Evolutionary conservation across 2,329 filamentous ascomycete genomes (phyloP), one percentile per base, ranked within the genome.

Genomic region (Aspergillus neotritici): DNA sequence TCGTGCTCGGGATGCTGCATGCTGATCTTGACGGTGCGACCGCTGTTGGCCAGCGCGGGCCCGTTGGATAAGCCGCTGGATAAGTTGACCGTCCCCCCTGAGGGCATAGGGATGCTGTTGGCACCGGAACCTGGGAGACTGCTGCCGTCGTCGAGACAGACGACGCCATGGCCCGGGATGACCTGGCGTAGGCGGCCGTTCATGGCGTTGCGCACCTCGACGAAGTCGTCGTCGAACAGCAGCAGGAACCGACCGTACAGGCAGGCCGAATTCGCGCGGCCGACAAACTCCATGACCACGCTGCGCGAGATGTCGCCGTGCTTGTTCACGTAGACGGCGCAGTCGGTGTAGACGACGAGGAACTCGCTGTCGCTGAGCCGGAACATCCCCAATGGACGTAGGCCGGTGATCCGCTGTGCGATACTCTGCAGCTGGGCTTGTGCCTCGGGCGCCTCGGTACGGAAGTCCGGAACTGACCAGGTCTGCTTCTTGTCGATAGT

Each of bases 261-360:
- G 49, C 89, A 93, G 2, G 90, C 90, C 10, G 82, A 81, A 49
- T 84, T 83, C 1, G 93, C 93, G 58, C 85, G 91, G 53, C 93
- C 93, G n/a, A 94, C 93, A 65, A 97, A 98, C 63, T 97, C 89
- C 89, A 98, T 95, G 59, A 97, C 90, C 46, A 97, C 87, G 21
- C 85, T 88, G 35, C 94, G 85, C 31, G 83, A 91, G 21, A 98
- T 88, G 49, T 98, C 93, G 53, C 93, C 93, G 66, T 97, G 89
- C 69, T 97, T 96, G 73, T 98, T 94, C 61, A 97, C 86, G 60
- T 97, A 98, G 7, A 98, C 90, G 13, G 90, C 93, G 56, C 91
- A 97, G 66, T 96, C 89, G 66, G 94, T 87, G 65, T 97, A 98
- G 31, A 86, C 87, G 37, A 96, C 81, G 17, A 98, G 73, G 68